phyloP scores from a whole-genome alignment of 495 filamentous ascomycete genomes.

The Lophiotrema nucula region DNA sequence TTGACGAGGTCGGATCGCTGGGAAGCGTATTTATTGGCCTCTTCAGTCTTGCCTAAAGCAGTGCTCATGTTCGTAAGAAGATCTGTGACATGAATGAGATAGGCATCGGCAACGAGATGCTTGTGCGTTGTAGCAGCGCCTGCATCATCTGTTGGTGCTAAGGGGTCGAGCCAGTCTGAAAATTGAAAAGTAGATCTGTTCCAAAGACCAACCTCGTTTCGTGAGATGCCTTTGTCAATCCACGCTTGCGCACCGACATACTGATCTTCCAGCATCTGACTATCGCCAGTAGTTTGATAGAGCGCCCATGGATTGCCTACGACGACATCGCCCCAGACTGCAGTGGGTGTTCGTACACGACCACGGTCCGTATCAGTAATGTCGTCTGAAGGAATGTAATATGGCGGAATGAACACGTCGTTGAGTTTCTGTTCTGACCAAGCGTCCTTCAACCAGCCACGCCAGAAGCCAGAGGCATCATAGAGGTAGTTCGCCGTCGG shows the following conservation, averaged over 20 bases:
- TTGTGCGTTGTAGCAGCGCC: conserved; percentile 36
- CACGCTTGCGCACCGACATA: conserved; percentile 39
- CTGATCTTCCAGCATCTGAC: conserved; percentile 37
- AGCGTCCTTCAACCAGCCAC: conserved; percentile 50
- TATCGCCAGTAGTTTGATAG: conserved; percentile 48
- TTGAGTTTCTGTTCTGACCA: conserved; percentile 39
- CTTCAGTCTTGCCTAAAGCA: background rate
- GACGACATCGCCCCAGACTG: conserved; percentile 51
- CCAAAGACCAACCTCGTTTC: conserved; percentile 45
- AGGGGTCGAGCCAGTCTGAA: conserved; percentile 57
- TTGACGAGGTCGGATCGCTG: conserved; percentile 6
- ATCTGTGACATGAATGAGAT: conserved; percentile 44
- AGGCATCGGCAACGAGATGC: conserved; percentile 47
- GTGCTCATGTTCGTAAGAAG: conserved; percentile 8
- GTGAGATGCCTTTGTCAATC: conserved; percentile 48
- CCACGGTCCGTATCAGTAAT: conserved; percentile 22
- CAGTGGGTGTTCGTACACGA: conserved; percentile 36
- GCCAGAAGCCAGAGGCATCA: conserved; percentile 50
- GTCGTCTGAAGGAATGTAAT: conserved; percentile 1
- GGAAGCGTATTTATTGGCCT: background rate
- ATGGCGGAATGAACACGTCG: conserved; percentile 7
- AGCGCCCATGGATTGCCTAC: conserved; percentile 48
- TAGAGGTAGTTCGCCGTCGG: conserved; percentile 53
- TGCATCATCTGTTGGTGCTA: conserved; percentile 46
- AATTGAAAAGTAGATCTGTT: conserved; percentile 43